phyloP scores from a whole-genome alignment of 495 filamentous ascomycete genomes.

The Tuber microsphaerosporum region DNA sequence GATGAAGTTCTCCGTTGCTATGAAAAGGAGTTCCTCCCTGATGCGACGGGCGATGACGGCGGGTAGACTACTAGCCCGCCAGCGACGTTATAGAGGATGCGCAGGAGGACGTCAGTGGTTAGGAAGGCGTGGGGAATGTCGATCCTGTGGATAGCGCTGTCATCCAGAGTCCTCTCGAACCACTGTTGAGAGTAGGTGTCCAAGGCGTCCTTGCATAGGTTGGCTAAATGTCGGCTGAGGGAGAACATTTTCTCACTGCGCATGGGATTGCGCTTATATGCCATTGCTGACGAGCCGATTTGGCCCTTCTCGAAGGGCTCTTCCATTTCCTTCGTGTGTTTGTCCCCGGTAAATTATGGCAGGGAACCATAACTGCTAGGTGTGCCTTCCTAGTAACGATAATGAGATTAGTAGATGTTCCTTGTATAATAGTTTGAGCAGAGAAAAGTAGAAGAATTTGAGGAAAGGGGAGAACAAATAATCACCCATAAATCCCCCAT shows the following conservation, averaged over 20 bases:
- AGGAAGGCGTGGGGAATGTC: conserved; percentile 73
- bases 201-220: conserved; percentile 59
- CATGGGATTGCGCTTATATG: conserved; percentile 91
- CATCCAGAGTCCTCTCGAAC: conserved; percentile 56
- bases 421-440: no score
- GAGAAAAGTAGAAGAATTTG: no score
- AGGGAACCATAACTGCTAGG: no score
- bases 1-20: conserved; percentile 80
- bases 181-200: conserved; percentile 80
- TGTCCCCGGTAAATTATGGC: no score
- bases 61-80: conserved; percentile 79
- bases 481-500: no score
- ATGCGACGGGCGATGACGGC: conserved; percentile 62
- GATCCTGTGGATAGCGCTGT: conserved; percentile 44
- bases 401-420: no score
- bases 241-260: conserved; percentile 75
- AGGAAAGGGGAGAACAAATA: no score
- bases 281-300: conserved; percentile 60
- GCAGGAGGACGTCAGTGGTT: conserved; percentile 70
- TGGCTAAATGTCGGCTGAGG: conserved; percentile 63
- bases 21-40: conserved; percentile 79
- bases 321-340: conserved; percentile 68
- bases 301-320: conserved; percentile 84
- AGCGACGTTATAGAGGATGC: conserved; percentile 74
- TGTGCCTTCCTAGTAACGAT: no score